Evolutionary conservation across 1,284 basidiomycete species (phyloP).

Genomic region (Volvariella surrecta): DNA sequence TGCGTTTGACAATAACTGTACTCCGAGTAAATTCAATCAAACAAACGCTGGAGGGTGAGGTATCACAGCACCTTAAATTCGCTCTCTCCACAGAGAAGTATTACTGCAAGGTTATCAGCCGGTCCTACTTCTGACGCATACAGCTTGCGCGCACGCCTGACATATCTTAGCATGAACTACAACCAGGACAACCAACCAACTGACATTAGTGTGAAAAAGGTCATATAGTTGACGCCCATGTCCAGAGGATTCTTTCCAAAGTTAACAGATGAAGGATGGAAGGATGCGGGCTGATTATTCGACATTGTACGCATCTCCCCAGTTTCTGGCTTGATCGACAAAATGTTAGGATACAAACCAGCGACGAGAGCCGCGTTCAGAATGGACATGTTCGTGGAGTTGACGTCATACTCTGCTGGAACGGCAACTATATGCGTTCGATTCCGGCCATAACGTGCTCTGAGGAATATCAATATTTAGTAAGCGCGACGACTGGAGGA

Average conservation of each 20-base stretch:
- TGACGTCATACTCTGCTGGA: constrained; percentile 66
- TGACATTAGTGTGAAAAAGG: constrained; percentile 88
- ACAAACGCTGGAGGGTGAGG: background rate
- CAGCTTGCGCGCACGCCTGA: constrained; percentile 84
- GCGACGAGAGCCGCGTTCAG: constrained; percentile 81
- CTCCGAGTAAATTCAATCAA: background rate
- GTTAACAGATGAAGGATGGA: constrained; percentile 93
- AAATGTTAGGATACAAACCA: constrained; percentile 89
- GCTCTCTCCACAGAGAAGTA: constrained; percentile 86
- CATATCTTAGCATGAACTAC: background rate
- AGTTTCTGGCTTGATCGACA: constrained; percentile 55
- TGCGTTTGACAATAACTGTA: constrained; percentile 63
- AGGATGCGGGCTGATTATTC: constrained; percentile 79
- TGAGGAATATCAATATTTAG: constrained; percentile 18
- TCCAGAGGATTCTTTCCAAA: constrained; percentile 62
- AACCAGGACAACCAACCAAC: constrained; percentile 15
- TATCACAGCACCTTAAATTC: constrained; percentile 70
- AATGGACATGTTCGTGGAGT: constrained; percentile 57
- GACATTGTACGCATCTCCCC: constrained; percentile 72
- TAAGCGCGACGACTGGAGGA: background rate
- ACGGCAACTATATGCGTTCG: constrained; percentile 71
- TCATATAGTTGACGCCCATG: constrained; percentile 68
- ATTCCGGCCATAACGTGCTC: constrained; percentile 69
- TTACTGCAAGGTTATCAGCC: constrained; percentile 77
- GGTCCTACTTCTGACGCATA: constrained; percentile 98